These are phyloP conservation scores for Lactifluus rugatus DNA, from an alignment of 768 basidiomycete species.

Conservation along the genomic window DNA sequence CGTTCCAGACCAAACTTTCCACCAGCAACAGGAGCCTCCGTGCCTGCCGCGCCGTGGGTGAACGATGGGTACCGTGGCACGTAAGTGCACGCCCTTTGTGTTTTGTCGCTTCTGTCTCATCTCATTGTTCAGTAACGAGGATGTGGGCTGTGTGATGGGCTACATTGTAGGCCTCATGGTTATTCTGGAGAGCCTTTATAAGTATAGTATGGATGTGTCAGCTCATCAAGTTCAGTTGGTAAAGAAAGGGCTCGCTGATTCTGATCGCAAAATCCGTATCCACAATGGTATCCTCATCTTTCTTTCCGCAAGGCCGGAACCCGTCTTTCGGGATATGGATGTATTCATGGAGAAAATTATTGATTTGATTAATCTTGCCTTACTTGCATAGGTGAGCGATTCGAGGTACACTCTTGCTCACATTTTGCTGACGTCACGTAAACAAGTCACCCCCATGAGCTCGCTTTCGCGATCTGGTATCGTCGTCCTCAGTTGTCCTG, in stretches of 20 bases:
- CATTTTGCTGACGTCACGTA: background rate
- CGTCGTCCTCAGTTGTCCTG: too few relatives aligned
- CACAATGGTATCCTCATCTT: background rate
- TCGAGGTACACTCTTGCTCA: background rate
- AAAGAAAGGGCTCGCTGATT: background rate
- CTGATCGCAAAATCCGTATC: background rate
- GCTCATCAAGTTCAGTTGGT: background rate
- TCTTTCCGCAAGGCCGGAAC: background rate
- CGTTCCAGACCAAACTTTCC: background rate
- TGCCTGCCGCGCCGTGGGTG: background rate
- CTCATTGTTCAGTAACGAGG: background rate
- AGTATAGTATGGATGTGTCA: background rate
- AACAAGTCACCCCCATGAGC: background rate
- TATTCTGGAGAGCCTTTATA: background rate
- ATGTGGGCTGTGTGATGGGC: background rate
- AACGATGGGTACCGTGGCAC: background rate
- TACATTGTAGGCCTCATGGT: conserved; percentile 7
- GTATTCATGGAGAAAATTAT: background rate
- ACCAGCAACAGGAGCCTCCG: background rate
- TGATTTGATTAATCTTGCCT: background rate
- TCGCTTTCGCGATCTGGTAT: background rate
- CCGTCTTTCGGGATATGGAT: background rate
- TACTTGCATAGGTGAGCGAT: background rate
- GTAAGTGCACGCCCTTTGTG: background rate
- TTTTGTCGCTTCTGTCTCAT: background rate